Percentiles rank a stretch among this genome's conserved stretches.
Conservation (phyloP, 2,329 filamentous ascomycete genomes). For the Arthrobotrys megalospora region DNA sequence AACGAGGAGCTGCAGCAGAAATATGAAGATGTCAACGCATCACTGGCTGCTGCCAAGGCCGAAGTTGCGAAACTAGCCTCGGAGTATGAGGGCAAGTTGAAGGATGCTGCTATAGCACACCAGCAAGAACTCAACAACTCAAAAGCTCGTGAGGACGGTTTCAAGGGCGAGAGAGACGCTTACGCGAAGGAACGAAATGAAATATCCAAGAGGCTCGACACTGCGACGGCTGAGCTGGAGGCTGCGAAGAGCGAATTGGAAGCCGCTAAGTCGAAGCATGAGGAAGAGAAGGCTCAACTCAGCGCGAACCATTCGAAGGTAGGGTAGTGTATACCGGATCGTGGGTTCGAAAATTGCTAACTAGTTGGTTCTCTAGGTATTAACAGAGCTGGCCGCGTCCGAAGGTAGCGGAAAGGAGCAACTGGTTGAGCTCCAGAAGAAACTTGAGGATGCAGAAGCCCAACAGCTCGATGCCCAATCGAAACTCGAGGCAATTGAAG, state of each 20-base stretch:
- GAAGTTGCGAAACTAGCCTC: constrained; percentile 31
- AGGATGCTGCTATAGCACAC: constrained; percentile 21
- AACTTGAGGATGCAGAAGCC: constrained; percentile 32
- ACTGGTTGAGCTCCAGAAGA: constrained; percentile 38
- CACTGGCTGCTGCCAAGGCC: neutral
- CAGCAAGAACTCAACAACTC: constrained; percentile 36
- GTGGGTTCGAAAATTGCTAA: neutral
- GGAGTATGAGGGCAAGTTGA: constrained; percentile 47
- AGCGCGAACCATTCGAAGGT: constrained; percentile 44
- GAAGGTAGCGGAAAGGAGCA: constrained; percentile 48
- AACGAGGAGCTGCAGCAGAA: constrained; percentile 36
- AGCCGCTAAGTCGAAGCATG: constrained; percentile 36
- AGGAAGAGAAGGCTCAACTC: constrained; percentile 48
- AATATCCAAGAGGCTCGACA: constrained; percentile 29
- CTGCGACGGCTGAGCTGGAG: constrained; percentile 28
- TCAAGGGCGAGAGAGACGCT: constrained; percentile 19
- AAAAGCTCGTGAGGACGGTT: constrained; percentile 33
- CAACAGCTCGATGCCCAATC: constrained; percentile 5
- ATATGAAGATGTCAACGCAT: constrained; percentile 30
- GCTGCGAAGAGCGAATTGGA: constrained; percentile 41
- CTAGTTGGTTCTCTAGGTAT: constrained; percentile 22
- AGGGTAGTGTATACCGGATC: neutral
- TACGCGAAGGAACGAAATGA: constrained; percentile 40
- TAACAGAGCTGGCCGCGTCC: constrained; percentile 43
- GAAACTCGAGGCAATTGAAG: constrained; percentile 32